These are phyloP conservation scores for Pichia rugopelliculosa DNA, from an alignment of 805 yeast genomes.

Conservation along the genomic window DNA sequence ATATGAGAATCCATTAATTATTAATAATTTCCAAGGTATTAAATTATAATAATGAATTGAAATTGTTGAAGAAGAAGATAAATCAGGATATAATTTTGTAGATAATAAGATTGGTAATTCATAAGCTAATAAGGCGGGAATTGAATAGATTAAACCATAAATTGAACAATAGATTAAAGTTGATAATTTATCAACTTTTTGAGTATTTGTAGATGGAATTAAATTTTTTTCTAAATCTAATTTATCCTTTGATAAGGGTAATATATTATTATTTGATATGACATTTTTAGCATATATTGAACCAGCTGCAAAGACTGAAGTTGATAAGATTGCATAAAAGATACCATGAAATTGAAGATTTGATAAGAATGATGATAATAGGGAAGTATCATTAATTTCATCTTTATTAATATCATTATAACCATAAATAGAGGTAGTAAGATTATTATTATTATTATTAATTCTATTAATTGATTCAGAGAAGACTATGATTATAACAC, in stretches of 20 bases:
- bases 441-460: too few species aligned
- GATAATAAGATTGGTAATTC: constrained; percentile 39
- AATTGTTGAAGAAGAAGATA: neutral
- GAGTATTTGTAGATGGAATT: constrained; percentile 1
- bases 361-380: neutral
- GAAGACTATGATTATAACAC: constrained; percentile 44
- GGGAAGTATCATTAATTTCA: neutral
- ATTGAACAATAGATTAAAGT: constrained; percentile 73
- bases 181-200: constrained; percentile 68
- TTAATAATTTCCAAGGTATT: constrained; percentile 41
- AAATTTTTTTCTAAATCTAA: constrained; percentile 10
- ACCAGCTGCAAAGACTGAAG: constrained; percentile 74
- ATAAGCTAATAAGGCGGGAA: constrained; percentile 62
- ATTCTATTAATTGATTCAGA: constrained; percentile 18
- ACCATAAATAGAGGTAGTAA: neutral
- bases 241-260: neutral
- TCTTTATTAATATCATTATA: neutral
- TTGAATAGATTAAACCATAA: constrained; percentile 61
- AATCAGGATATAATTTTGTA: constrained; percentile 6
- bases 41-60: constrained; percentile 12
- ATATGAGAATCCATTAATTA: constrained; percentile 68
- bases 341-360: constrained; percentile 38
- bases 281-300: constrained; percentile 82
- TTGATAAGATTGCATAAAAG: constrained; percentile 57
- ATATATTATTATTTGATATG: constrained; percentile 38